A percentile compares a stretch with the other conserved stretches of the same genome.
These are phyloP conservation scores for Rhododendron henanense DNA, from an alignment of 148 eudicot genomes.

Conservation along the genomic window DNA sequence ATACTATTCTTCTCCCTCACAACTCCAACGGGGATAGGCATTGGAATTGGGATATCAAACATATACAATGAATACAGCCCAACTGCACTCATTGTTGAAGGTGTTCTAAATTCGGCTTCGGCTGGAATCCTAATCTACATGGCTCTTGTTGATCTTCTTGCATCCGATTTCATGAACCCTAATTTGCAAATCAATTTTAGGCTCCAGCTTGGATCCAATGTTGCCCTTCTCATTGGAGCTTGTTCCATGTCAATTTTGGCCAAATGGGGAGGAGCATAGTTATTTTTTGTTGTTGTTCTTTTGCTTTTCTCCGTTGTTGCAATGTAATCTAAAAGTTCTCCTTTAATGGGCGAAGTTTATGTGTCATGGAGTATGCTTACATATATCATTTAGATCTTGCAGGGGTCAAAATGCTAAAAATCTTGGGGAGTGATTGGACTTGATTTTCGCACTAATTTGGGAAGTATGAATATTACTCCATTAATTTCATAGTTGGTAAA, in stretches of 20 bases:
- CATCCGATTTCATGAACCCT: constrained; percentile 22
- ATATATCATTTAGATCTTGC: not conserved
- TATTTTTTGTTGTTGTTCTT: not conserved
- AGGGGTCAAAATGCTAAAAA: not conserved
- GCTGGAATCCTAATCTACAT: constrained; percentile 21
- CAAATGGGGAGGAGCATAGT: constrained; percentile 15
- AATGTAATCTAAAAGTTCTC: not conserved
- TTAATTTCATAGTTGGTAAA: no score
- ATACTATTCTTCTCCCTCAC: constrained; percentile 20
- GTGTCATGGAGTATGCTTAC: no score
- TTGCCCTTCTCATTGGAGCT: constrained; percentile 19
- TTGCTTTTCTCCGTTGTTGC: not conserved
- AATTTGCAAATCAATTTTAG: constrained; percentile 12
- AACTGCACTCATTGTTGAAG: constrained; percentile 16
- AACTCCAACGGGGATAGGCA: constrained; percentile 15
- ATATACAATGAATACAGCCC: constrained; percentile 10
- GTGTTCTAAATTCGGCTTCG: constrained; percentile 15
- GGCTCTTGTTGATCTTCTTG: constrained; percentile 23
- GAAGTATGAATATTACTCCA: no score
- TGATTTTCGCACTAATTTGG: no score
- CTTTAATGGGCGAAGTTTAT: not conserved
- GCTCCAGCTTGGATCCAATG: constrained; percentile 13
- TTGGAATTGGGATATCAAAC: constrained; percentile 18
- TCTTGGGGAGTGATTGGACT: no score
- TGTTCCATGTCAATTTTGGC: constrained; percentile 20